Percentiles rank a stretch among this genome's conserved stretches.
Evolutionary conservation across 208 protist species (phyloP).

Genomic region (Leishmania tropica): DNA sequence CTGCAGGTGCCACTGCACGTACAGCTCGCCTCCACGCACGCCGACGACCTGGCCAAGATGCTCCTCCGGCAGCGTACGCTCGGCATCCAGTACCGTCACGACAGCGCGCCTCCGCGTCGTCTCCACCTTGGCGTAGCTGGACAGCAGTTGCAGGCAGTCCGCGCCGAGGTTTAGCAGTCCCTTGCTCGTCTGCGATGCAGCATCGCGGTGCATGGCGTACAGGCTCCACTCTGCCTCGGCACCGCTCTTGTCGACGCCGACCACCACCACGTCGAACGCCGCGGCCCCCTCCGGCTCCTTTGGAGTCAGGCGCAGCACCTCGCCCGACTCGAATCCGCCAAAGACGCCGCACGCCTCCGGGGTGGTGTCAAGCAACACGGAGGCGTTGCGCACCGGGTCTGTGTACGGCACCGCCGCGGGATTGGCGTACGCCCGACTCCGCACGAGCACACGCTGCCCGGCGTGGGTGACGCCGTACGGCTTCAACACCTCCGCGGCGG

Average conservation of each 20-base stretch:
- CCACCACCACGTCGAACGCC: slow-evolving; percentile 59
- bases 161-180: slow-evolving; percentile 70
- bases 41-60: slow-evolving; percentile 82
- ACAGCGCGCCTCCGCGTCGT: slow-evolving; percentile 31
- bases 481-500: slow-evolving; percentile 43
- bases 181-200: slow-evolving; percentile 31
- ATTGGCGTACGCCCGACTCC: slow-evolving; percentile 38
- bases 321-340: slow-evolving; percentile 71
- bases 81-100: slow-evolving; percentile 42
- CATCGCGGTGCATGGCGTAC: slow-evolving; percentile 51
- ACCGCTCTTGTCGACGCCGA: slow-evolving; percentile 65
- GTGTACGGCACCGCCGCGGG: slow-evolving; percentile 63
- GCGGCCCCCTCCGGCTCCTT: slow-evolving; percentile 12
- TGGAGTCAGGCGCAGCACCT: slow-evolving; percentile 49
- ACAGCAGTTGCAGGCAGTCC: slow-evolving; percentile 62
- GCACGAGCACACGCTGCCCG: slow-evolving; percentile 54
- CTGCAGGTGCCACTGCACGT: slow-evolving; percentile 83
- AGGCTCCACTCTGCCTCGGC: slow-evolving; percentile 64
- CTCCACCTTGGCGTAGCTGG: slow-evolving; percentile 41
- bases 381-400: slow-evolving; percentile 32
- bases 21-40: slow-evolving; percentile 72
- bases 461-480: slow-evolving; percentile 54
- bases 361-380: slow-evolving; percentile 65
- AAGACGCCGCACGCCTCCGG: slow-evolving; percentile 55
- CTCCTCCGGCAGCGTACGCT: slow-evolving; percentile 67